These are phyloP conservation scores for Parietaria judaica DNA, from an alignment of 306 rosid genomes.

Conservation along the genomic window DNA sequence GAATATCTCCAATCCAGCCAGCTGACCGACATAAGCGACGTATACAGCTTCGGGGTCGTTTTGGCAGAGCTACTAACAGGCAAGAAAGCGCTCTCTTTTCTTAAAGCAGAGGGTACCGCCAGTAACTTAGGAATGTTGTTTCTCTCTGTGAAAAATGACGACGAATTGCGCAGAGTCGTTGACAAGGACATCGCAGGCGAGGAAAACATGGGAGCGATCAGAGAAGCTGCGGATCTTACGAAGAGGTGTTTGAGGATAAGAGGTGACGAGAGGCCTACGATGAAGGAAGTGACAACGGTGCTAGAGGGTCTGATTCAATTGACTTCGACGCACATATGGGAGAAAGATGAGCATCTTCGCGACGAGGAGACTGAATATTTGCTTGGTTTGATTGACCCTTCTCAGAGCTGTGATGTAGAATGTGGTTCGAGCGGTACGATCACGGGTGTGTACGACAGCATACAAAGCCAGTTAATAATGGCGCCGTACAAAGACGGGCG, in stretches of 20 bases:
- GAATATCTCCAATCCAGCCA: slow-evolving; percentile 1
- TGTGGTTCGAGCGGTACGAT: slow-evolving; percentile 1
- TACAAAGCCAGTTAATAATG: slow-evolving; percentile 10
- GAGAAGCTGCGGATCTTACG: background rate
- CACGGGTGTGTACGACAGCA: slow-evolving; percentile 9
- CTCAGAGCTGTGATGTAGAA: background rate
- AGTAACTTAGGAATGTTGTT: background rate
- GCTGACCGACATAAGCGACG: slow-evolving; percentile 12
- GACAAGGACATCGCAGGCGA: background rate
- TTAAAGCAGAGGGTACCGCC: background rate
- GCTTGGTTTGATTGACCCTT: background rate
- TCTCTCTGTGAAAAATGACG: background rate
- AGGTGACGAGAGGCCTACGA: slow-evolving; percentile 17
- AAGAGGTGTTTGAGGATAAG: background rate
- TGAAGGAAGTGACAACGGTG: slow-evolving; percentile 13
- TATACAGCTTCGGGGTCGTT: slow-evolving; percentile 19
- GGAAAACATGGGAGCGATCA: background rate
- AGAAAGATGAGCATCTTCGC: background rate
- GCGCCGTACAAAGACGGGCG: slow-evolving; percentile 12
- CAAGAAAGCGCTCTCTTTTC: background rate
- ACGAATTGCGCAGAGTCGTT: background rate
- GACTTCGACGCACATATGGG: background rate
- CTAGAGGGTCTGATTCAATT: background rate
- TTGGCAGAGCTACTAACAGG: slow-evolving; percentile 13
- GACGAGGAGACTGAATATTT: slow-evolving; percentile 3